Base-by-base conservation (phyloP, 2,329 filamentous ascomycete species). In the Colletotrichum eremochloae region DNA sequence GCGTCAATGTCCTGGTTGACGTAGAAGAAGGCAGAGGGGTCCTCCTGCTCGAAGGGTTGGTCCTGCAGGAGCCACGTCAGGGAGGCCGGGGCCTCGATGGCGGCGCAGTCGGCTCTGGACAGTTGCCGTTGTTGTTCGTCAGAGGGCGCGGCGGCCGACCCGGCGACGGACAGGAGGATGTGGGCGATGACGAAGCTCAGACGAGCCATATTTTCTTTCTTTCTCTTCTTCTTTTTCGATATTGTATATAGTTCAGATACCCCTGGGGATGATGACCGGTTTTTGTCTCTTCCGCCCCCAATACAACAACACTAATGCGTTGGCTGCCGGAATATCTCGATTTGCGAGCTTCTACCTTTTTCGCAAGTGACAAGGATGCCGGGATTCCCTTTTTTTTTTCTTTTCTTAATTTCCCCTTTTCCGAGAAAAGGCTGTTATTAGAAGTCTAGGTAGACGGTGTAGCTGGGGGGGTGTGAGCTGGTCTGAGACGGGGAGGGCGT, bases 21-120 rank as follows among this genome's bases (percentile, higher is more conserved):
- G 67, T 73, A 73, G 56, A 73, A 73, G n/a, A 73, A 73, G n/a
- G 67, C 57, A 20, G 67, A 71, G 50, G 71, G 71, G 31, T 73
- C 71, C 36, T 70, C 71, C 48, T 67, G 71, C 50, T 71, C 71
- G 53, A 73, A 73, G 56, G 71, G 67, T 63, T 73, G 71, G 48
- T 73, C 71, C 36, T 71, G 67, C 42, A 73, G 40, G 8, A 73
- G 50, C 71, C 71, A 73, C 7, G 62, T 71, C 62, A 73, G 31
- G 50, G 71, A 65, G 20, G 67, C 29, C 33, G 71, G 71, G n/a
- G 67, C 71, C 24, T 60, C 50, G 67, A 73, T 8, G 46, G 42
- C 62, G n/a, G 67, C 62, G 67, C 71, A 73, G 12, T 50, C 71
- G n/a, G 62, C 14, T 20, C 5, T 20, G 12, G 63, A 33, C 20